Conservation (phyloP, 345 rosid species). For the Adansonia digitata region DNA sequence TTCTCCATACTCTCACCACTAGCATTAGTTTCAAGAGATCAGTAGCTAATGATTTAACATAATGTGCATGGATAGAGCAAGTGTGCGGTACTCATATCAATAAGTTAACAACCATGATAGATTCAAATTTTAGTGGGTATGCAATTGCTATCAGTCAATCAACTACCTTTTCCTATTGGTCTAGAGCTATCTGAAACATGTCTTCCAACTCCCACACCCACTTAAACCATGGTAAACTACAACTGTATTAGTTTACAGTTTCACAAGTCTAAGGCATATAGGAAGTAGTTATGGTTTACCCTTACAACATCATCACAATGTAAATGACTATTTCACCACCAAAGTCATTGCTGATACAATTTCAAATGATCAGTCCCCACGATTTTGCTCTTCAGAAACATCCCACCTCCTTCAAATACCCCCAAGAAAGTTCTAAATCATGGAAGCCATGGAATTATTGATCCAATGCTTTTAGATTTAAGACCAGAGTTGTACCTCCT, state of each 20-base stretch:
- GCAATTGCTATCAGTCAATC: background rate
- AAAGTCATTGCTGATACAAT: background rate
- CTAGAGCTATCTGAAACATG: background rate
- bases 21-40: slow-evolving; percentile 14
- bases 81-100: background rate
- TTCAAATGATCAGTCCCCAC: background rate
- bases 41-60: slow-evolving; percentile 3
- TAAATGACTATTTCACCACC: background rate
- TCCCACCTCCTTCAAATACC: background rate
- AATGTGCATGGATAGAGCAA: background rate
- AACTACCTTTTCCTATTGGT: background rate
- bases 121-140: background rate
- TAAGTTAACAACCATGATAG: background rate
- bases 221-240: background rate
- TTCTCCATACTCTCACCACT: slow-evolving; percentile 99
- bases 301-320: background rate
- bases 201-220: background rate
- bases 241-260: background rate
- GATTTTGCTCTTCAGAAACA: background rate
- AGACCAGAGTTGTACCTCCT: slow-evolving; percentile 62
- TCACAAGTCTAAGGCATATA: background rate
- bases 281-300: background rate
- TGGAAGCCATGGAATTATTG: background rate
- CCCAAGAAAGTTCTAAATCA: background rate
- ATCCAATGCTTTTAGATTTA: slow-evolving; percentile 4